Evolutionary conservation across 192 early-diverging fungal genomes (phyloP).

Genomic region (Entomortierella lignicola): DNA sequence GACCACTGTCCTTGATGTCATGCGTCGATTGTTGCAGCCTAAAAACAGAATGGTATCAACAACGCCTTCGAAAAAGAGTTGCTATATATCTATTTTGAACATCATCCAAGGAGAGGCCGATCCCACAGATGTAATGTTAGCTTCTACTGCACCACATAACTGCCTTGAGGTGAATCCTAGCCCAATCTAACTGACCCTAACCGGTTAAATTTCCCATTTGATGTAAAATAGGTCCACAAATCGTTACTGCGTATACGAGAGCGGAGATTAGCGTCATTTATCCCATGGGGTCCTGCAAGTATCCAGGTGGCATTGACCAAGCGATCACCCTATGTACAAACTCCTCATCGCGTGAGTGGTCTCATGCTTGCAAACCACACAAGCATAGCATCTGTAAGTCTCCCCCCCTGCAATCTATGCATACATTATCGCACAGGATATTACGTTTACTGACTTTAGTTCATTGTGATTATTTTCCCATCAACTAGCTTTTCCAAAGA

Average conservation of each 20-base stretch:
- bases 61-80: slow-evolving; percentile 88
- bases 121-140: slow-evolving; percentile 86
- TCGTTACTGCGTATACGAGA: slow-evolving; percentile 95
- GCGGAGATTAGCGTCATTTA: slow-evolving; percentile 93
- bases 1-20: slow-evolving; percentile 98
- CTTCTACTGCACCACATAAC: neutral
- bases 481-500: slow-evolving; percentile 83
- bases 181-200: neutral
- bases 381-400: slow-evolving; percentile 57
- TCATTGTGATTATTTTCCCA: slow-evolving; percentile 1
- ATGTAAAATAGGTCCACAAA: slow-evolving; percentile 89
- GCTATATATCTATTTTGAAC: slow-evolving; percentile 98
- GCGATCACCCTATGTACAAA: slow-evolving; percentile 93
- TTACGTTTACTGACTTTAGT: neutral
- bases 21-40: slow-evolving; percentile 94
- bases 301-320: slow-evolving; percentile 97
- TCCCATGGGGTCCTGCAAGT: slow-evolving; percentile 99
- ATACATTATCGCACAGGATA: neutral
- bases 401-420: neutral
- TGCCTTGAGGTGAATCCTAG: neutral
- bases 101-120: slow-evolving; percentile 99
- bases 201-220: neutral
- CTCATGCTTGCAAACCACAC: slow-evolving; percentile 99
- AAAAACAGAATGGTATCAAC: slow-evolving; percentile 99
- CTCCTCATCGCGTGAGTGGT: slow-evolving; percentile 94